Evolutionary conservation across 441 rosid genomes (phyloP).

Genomic region (Eruca vesicaria): DNA sequence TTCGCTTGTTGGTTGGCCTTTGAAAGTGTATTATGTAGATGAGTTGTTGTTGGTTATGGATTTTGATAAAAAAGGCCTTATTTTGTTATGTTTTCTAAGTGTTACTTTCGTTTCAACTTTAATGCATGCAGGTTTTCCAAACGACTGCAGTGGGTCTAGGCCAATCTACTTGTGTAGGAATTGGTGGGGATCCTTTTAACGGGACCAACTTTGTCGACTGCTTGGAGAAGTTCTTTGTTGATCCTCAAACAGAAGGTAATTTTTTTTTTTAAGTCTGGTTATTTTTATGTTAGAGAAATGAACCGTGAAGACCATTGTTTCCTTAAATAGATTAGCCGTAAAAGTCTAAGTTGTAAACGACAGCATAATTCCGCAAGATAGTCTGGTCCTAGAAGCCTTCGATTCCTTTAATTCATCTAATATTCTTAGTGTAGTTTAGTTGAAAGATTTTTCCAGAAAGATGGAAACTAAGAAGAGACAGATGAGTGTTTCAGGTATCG

Average conservation of each 20-base stretch:
- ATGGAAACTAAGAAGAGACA: conserved; percentile 15
- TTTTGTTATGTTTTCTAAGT: background rate
- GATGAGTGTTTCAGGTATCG: conserved; percentile 51
- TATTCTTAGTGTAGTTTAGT: background rate
- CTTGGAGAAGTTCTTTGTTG: conserved; percentile 63
- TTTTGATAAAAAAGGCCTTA: background rate
- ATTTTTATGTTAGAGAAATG: background rate
- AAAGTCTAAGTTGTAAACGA: background rate
- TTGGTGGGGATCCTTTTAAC: conserved; percentile 95
- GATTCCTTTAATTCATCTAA: background rate
- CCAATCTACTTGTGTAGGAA: conserved; percentile 89
- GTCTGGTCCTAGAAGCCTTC: background rate
- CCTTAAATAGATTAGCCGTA: background rate
- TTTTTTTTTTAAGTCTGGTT: background rate
- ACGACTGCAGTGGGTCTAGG: conserved; percentile 90
- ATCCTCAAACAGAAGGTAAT: conserved; percentile 90
- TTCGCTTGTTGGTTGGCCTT: background rate
- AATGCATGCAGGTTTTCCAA: conserved; percentile 80
- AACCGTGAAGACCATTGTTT: background rate
- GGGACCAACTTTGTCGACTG: conserved; percentile 94
- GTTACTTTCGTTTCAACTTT: background rate
- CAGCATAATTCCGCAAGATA: background rate
- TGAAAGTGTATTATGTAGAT: too few relatives aligned
- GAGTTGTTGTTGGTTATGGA: background rate
- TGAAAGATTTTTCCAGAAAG: background rate